A percentile compares a stretch with the other conserved stretches of the same genome.
phyloP scores from a whole-genome alignment of 495 filamentous ascomycete genomes.

The Annulohypoxylon bovei region DNA sequence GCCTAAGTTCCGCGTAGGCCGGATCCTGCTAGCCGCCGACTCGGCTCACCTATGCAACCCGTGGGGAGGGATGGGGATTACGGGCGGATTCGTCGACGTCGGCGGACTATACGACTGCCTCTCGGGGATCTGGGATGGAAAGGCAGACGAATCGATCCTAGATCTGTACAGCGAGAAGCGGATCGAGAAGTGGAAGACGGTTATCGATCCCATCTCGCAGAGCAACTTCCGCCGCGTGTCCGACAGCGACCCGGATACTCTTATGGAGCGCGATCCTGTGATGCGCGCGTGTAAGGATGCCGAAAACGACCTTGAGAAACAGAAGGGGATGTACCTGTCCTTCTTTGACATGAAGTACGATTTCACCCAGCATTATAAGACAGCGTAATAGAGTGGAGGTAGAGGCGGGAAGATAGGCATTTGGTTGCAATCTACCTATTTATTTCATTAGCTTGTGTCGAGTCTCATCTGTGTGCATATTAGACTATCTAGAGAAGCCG shows the following conservation, averaged over 20 bases:
- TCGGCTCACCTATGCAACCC: conserved; percentile 69
- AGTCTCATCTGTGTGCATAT: background rate
- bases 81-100: conserved; percentile 69
- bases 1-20: conserved; percentile 63
- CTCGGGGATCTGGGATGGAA: conserved; percentile 63
- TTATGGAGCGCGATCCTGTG: conserved; percentile 51
- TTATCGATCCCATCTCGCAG: conserved; percentile 66
- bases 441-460: background rate
- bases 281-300: conserved; percentile 51
- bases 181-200: conserved; percentile 62
- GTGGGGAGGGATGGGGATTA: conserved; percentile 68
- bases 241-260: conserved; percentile 49
- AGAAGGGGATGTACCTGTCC: conserved; percentile 45
- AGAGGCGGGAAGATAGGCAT: background rate
- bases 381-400: conserved; percentile 11
- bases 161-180: conserved; percentile 66
- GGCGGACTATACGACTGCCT: conserved; percentile 68
- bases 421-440: background rate
- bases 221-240: conserved; percentile 60
- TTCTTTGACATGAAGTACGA: conserved; percentile 52
- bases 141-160: conserved; percentile 65
- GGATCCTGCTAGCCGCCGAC: conserved; percentile 68
- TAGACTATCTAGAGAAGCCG: conserved; percentile 7
- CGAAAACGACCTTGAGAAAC: conserved; percentile 43
- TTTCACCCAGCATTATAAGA: conserved; percentile 56